Evolutionary conservation across 129 eudicot species (phyloP).

Genomic region (Artemisia annua): DNA sequence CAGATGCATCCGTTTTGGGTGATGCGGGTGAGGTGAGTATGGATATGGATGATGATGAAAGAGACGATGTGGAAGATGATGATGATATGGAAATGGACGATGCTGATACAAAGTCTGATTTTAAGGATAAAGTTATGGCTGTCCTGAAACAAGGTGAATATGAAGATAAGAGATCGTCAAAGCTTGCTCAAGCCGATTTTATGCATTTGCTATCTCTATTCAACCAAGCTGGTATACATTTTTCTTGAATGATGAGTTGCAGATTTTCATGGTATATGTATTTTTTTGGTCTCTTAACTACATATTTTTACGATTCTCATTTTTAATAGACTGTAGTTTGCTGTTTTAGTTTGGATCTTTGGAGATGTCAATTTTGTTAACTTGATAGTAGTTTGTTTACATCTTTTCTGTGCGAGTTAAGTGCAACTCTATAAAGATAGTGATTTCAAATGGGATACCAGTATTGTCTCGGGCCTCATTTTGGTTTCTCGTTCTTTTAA

Average conservation of each 20-base stretch:
- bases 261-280: background rate
- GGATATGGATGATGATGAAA: too few relatives aligned
- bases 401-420: too few relatives aligned
- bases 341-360: constrained; percentile 17
- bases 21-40: too few relatives aligned
- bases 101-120: constrained; percentile 52
- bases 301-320: background rate
- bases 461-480: too few relatives aligned
- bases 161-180: constrained; percentile 75
- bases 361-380: background rate
- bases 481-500: background rate
- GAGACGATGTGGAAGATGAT: constrained; percentile 45
- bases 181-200: constrained; percentile 83
- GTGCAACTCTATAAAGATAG: too few relatives aligned
- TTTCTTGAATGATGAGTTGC: constrained; percentile 44
- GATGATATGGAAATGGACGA: constrained; percentile 64
- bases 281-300: constrained; percentile 1
- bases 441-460: too few relatives aligned
- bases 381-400: background rate
- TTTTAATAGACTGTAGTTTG: background rate
- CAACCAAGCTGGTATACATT: constrained; percentile 83
- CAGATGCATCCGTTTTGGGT: too few relatives aligned
- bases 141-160: constrained; percentile 60
- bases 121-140: constrained; percentile 59
- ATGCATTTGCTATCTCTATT: constrained; percentile 81